These are phyloP conservation scores for Ceratobasidium sp. DNA, from an alignment of 1,284 basidiomycete species.

Conservation along the genomic window DNA sequence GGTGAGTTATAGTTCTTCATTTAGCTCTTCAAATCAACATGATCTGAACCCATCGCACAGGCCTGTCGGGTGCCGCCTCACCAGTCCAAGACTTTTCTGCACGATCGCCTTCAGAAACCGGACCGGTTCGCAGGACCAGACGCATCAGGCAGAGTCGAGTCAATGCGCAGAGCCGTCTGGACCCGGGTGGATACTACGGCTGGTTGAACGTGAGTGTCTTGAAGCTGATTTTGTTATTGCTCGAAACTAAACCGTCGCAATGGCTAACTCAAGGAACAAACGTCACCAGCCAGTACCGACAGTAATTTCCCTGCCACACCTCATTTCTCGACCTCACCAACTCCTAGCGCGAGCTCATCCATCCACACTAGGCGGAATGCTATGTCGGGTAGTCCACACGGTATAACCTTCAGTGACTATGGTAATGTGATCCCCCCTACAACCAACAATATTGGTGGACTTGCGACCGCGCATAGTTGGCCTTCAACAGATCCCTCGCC, in stretches of 20 bases:
- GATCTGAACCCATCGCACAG: not conserved
- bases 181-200: no score
- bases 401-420: no score
- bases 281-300: constrained; percentile 17
- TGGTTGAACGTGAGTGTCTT: not conserved
- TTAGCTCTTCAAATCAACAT: no score
- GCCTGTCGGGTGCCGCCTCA: not conserved
- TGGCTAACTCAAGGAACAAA: not conserved
- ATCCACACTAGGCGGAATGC: constrained; percentile 15
- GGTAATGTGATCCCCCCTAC: no score
- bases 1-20: constrained; percentile 2
- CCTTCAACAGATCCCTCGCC: no score
- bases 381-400: no score
- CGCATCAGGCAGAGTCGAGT: not conserved
- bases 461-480: no score
- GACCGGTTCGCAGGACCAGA: constrained; percentile 6
- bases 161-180: not conserved
- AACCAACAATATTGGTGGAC: no score
- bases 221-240: not conserved
- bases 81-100: not conserved
- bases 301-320: constrained; percentile 2
- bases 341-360: not conserved
- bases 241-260: not conserved
- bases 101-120: not conserved
- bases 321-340: constrained; percentile 5